A percentile compares a stretch with the other conserved stretches of the same genome.
These are phyloP conservation scores for Cladorrhinum samala DNA, from an alignment of 495 filamentous ascomycete genomes.

Conservation along the genomic window DNA sequence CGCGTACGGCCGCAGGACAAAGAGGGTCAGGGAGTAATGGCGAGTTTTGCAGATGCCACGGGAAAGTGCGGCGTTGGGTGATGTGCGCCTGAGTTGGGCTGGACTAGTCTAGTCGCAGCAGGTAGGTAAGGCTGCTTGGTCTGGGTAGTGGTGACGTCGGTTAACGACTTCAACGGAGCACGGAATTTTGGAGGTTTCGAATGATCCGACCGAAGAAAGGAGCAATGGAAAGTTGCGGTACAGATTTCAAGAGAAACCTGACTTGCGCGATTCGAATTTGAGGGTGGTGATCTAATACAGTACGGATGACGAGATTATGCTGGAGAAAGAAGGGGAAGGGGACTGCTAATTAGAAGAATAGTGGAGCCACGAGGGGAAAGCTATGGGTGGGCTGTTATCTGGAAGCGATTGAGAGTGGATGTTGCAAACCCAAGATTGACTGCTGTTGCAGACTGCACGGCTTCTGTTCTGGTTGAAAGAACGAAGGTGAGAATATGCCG, in stretches of 20 bases:
- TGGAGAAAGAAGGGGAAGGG: neutral
- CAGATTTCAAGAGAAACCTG: neutral
- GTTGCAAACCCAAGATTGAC: neutral
- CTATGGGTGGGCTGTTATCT: neutral
- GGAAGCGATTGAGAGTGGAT: neutral
- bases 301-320: neutral
- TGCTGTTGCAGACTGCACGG: too few relatives aligned
- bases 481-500: too few relatives aligned
- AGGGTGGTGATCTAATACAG: neutral
- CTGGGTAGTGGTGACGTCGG: too few relatives aligned
- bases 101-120: neutral
- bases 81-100: neutral
- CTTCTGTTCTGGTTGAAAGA: neutral
- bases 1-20: constrained; percentile 3
- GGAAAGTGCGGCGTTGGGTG: neutral
- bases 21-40: neutral
- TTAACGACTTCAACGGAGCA: too few relatives aligned
- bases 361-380: neutral
- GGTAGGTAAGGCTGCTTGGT: too few relatives aligned
- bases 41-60: neutral
- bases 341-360: neutral
- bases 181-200: too few relatives aligned
- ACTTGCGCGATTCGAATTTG: too few relatives aligned
- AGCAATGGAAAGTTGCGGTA: neutral
- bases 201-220: neutral